These are phyloP conservation scores for Triangularia verruculosa DNA, from an alignment of 2,329 filamentous ascomycete genomes.

Conservation along the genomic window DNA sequence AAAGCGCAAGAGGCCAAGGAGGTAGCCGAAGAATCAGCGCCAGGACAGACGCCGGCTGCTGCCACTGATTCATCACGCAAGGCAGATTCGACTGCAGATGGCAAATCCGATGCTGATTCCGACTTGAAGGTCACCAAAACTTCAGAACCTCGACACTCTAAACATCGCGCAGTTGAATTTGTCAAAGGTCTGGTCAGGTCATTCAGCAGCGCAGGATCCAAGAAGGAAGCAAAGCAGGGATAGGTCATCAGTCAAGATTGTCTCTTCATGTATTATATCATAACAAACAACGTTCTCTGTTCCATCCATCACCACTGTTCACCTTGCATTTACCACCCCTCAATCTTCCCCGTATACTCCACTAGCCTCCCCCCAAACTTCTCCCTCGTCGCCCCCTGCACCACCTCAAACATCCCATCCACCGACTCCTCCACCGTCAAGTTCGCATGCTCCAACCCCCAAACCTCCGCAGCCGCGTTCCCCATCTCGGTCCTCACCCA, in stretches of 20 bases:
- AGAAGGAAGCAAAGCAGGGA: neutral
- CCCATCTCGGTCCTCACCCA: constrained; percentile 27
- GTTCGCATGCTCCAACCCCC: constrained; percentile 15
- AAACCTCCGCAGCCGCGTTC: constrained; percentile 11
- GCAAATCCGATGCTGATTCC: neutral
- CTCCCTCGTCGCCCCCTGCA: constrained; percentile 23
- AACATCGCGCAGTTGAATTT: neutral
- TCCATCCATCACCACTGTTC: neutral
- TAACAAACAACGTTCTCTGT: neutral
- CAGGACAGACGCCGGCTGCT: neutral
- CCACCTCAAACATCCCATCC: constrained; percentile 22
- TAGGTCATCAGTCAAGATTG: neutral
- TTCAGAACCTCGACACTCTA: neutral
- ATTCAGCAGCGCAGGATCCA: neutral
- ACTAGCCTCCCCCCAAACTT: constrained; percentile 28
- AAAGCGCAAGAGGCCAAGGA: neutral
- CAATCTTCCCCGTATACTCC: constrained; percentile 21
- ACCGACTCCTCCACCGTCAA: constrained; percentile 14
- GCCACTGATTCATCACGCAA: neutral
- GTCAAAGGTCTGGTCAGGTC: neutral
- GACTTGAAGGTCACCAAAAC: neutral
- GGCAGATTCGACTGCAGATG: neutral
- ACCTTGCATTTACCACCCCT: constrained; percentile 4
- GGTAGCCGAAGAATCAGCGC: neutral
- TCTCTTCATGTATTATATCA: neutral